These are phyloP conservation scores for Claviceps monticola DNA, from an alignment of 2,329 filamentous ascomycete species.

Conservation along the genomic window DNA sequence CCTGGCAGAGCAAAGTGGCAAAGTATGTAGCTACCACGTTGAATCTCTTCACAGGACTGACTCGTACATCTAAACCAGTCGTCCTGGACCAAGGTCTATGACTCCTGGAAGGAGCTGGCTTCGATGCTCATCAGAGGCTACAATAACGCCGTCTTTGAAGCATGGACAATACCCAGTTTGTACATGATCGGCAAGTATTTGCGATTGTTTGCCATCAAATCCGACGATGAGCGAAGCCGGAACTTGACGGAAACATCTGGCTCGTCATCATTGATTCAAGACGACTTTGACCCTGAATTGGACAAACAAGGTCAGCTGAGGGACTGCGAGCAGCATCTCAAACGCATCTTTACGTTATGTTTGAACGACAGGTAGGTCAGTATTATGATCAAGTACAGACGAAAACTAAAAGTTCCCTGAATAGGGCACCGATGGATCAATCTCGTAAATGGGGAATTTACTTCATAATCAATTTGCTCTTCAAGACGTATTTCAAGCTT, in stretches of 20 bases:
- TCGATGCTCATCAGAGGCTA: slow-evolving; percentile 71
- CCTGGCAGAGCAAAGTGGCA: slow-evolving; percentile 34
- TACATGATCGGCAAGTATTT: slow-evolving; percentile 81
- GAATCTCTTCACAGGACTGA: not conserved
- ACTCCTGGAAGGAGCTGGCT: slow-evolving; percentile 75
- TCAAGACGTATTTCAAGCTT: slow-evolving; percentile 97
- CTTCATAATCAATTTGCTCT: slow-evolving; percentile 83
- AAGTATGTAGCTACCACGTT: slow-evolving; percentile 16
- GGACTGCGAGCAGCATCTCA: slow-evolving; percentile 80
- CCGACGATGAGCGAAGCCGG: slow-evolving; percentile 54
- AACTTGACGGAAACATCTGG: slow-evolving; percentile 22
- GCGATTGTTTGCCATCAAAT: slow-evolving; percentile 76
- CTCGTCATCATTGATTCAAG: slow-evolving; percentile 43
- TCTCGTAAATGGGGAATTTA: slow-evolving; percentile 98
- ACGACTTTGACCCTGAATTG: slow-evolving; percentile 65
- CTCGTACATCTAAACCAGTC: slow-evolving; percentile 21
- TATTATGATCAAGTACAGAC: not conserved
- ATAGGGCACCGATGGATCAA: slow-evolving; percentile 66
- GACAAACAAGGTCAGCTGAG: slow-evolving; percentile 77
- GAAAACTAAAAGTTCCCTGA: not conserved
- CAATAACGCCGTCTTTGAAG: slow-evolving; percentile 58
- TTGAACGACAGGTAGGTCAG: slow-evolving; percentile 79
- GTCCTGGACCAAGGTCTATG: slow-evolving; percentile 76
- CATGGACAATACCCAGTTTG: slow-evolving; percentile 86
- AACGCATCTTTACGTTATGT: slow-evolving; percentile 83